Evolutionary conservation across 2,329 filamentous ascomycete species (phyloP).

Genomic region (Stachybotrys elegans): DNA sequence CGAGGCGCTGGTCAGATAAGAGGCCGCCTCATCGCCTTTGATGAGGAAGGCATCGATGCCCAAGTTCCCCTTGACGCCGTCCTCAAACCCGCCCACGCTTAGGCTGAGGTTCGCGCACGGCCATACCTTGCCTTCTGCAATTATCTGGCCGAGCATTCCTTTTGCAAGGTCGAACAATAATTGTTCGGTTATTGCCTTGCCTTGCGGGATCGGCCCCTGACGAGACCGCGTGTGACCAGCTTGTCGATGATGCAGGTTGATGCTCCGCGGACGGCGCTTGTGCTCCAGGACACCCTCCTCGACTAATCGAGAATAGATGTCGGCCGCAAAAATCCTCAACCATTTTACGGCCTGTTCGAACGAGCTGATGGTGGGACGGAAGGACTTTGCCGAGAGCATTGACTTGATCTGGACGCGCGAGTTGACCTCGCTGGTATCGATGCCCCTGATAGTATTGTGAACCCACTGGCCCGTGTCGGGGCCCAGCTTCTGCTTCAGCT

Average conservation of each 20-base stretch:
- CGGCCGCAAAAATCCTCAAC: conserved; percentile 85
- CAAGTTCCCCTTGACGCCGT: conserved; percentile 76
- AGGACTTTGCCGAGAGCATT: conserved; percentile 96
- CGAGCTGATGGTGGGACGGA: conserved; percentile 75
- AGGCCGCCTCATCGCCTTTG: conserved; percentile 61
- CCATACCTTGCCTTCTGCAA: conserved; percentile 75
- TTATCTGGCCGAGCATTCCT: conserved; percentile 70
- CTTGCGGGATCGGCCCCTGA: conserved; percentile 70
- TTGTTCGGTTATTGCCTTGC: conserved; percentile 66
- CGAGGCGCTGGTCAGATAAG: conserved; percentile 15
- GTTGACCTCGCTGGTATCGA: conserved; percentile 85
- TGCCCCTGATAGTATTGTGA: conserved; percentile 76
- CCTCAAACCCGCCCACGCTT: conserved; percentile 88
- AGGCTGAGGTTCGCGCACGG: conserved; percentile 88
- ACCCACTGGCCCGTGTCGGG: conserved; percentile 85
- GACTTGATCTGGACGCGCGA: conserved; percentile 90
- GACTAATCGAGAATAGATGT: conserved; percentile 83
- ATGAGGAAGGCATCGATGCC: conserved; percentile 85
- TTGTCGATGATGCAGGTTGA: conserved; percentile 79
- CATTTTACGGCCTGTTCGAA: conserved; percentile 76
- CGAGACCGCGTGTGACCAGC: conserved; percentile 69
- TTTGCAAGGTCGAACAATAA: conserved; percentile 71
- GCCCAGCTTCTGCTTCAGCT: conserved; percentile 71
- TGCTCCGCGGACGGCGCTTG: conserved; percentile 77
- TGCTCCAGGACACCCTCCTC: conserved; percentile 89